Evolutionary conservation across 2,329 filamentous ascomycete species (phyloP), one percentile per base, ranked within the genome.

Genomic region (Colletotrichum noveboracense): DNA sequence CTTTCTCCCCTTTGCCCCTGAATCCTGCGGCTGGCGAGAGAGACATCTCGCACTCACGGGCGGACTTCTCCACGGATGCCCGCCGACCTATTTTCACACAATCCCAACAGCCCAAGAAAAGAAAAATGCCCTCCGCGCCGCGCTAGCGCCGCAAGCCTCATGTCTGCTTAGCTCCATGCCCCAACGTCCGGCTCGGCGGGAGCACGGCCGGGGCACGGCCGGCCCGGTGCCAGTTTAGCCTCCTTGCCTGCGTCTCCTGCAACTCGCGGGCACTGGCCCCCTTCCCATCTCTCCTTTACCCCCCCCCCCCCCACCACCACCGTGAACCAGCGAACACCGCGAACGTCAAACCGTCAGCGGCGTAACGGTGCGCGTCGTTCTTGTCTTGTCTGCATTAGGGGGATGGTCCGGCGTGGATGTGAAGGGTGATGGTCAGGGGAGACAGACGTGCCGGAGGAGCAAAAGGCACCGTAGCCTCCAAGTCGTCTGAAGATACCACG

Each of bases 141-240:
- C 64, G 34, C 48, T 69, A 76, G 58, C 56, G 58, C 32, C 52
- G 43, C 43, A 30, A 61, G 61, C 64, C 26, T 48, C 64, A 56
- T 26, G 68, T 61, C 43, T 60, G 9, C 32, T 60, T 68, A 65
- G 74, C 58, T 73, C 48, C 12, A 64, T 69, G 43, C 70, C n/a
- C 58, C 74, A 43, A 65, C 43, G 58, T 76, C 70, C 70, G 43
- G 70, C 74, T 76, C 70, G 65, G 70, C 74, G 74, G 70, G 70
- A 76, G 74, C 74, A 73, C 74, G 74, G 74, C 71, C 74, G 65
- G 74, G 64, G 74, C 74, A 76, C 74, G 74, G 74, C 74, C 74
- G 74, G 70, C 48, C 74, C 74, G 74, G 43, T 65, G 74, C 74
- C 64, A 69, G 32, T 69, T 70, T 76, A 66, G 70, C 70, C 64